Evolutionary conservation across 305 asterid species (phyloP), one percentile per base, ranked within the genome.

Genomic region (Ilex paraguariensis): DNA sequence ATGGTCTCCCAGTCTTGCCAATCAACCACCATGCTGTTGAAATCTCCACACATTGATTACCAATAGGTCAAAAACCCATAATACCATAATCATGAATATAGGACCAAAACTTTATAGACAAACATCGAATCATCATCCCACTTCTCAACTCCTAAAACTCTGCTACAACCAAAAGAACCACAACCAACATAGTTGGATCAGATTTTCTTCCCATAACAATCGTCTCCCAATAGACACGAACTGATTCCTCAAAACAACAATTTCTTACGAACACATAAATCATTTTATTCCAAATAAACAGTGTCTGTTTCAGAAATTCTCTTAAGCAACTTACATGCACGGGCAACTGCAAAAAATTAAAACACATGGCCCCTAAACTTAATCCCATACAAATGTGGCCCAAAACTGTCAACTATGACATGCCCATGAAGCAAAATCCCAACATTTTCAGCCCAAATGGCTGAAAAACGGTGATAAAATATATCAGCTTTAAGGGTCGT

Each of bases 371-470:
- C 15, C 82, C 85, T 53, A 90, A 79, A 45, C 93, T 86, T 6
- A 96, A 90, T 12, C 93, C 95, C 95, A 69, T 79, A 90, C 80
- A 78, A 64, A 77, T 90, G 89, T 13, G 82, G 69, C 10, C 80
- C 73, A 57, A 70, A 82, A 59, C 96, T 91, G 10, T 86, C 73
- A 73, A 85, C 80, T 8, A 84, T 33, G n/a, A 75, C 80, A 55
- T 82, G 86, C 68, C 85, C 97, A 68, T 90, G 95, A 74, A 90
- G 77, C 89, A 84, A 74, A 48, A 63, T 17, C 53, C 84, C 86
- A 61, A 78, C 54, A 66, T 66, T 81, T 64, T 81, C 81, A 13
- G 57, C 48, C 48, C 62, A 11, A 68, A 40, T 8, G 81, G 66
- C 12, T 71, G 63, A 72, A 81, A 66, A 2, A 85, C 90, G 21